These are phyloP conservation scores for Aspergillus coremiiformis DNA, from an alignment of 495 filamentous ascomycete genomes.

Conservation along the genomic window DNA sequence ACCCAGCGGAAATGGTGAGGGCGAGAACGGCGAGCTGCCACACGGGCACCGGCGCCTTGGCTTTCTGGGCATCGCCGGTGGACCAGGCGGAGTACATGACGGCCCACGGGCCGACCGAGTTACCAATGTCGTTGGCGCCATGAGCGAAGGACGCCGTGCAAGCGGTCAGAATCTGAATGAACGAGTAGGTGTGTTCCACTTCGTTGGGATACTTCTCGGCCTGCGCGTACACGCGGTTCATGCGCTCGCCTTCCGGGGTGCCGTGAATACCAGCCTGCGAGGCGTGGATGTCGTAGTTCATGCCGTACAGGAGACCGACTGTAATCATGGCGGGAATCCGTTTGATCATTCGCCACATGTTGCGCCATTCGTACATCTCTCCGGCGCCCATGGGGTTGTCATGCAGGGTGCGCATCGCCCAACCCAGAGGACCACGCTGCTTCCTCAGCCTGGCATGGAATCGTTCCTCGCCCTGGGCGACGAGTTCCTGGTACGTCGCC, in stretches of 20 bases:
- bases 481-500: constrained; percentile 48
- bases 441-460: constrained; percentile 49
- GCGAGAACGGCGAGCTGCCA: constrained; percentile 54
- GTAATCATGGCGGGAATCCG: constrained; percentile 54
- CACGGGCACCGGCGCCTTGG: constrained; percentile 49
- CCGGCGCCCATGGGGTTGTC: constrained; percentile 62
- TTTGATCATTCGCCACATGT: constrained; percentile 50
- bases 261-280: constrained; percentile 56
- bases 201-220: constrained; percentile 65
- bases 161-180: constrained; percentile 67
- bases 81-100: constrained; percentile 63
- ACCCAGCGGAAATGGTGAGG: constrained; percentile 47
- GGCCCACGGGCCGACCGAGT: constrained; percentile 67
- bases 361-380: constrained; percentile 58
- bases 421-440: constrained; percentile 55
- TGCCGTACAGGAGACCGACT: constrained; percentile 53
- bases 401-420: constrained; percentile 63
- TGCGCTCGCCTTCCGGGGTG: constrained; percentile 59
- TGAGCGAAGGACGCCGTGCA: constrained; percentile 71
- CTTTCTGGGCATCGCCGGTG: constrained; percentile 37
- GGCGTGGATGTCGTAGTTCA: constrained; percentile 67
- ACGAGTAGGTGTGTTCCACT: constrained; percentile 69
- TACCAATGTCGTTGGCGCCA: constrained; percentile 73
- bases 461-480: constrained; percentile 40
- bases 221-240: constrained; percentile 50